Evolutionary conservation across 163 green algal species (phyloP).

Genomic region (Trebouxia gelatinosa): DNA sequence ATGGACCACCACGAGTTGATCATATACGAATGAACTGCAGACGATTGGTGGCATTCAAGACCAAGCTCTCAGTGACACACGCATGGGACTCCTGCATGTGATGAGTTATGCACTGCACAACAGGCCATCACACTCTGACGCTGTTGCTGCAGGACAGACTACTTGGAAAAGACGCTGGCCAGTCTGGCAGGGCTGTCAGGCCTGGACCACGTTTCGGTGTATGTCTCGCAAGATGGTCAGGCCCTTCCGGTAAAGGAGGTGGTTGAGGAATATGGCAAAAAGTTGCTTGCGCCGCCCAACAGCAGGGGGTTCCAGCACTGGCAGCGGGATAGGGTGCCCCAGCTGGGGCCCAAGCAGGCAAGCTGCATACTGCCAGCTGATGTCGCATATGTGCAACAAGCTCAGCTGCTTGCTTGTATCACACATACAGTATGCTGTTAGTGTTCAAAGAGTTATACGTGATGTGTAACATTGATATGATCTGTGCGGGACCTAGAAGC

Average conservation of each 20-base stretch:
- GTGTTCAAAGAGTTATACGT: too few relatives aligned
- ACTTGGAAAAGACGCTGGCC: conserved; percentile 41
- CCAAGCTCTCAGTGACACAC: background rate
- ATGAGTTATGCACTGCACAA: background rate
- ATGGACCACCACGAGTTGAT: background rate
- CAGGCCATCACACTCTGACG: background rate
- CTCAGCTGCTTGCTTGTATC: too few relatives aligned
- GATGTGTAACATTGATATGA: too few relatives aligned
- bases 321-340: conserved; percentile 26
- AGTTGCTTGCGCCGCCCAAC: background rate
- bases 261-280: background rate
- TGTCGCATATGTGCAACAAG: too few relatives aligned
- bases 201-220: conserved; percentile 40
- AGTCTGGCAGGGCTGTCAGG: conserved; percentile 37
- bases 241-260: conserved; percentile 28
- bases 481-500: too few relatives aligned
- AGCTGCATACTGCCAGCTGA: background rate
- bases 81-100: background rate
- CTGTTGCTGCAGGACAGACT: conserved; percentile 22
- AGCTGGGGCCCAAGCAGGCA: conserved; percentile 30
- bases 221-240: conserved; percentile 48
- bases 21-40: background rate
- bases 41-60: background rate
- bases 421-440: too few relatives aligned
- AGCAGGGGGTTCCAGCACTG: conserved; percentile 38